Evolutionary conservation across 805 yeast genomes (phyloP).

Genomic region (Middelhovenomyces tepae): DNA sequence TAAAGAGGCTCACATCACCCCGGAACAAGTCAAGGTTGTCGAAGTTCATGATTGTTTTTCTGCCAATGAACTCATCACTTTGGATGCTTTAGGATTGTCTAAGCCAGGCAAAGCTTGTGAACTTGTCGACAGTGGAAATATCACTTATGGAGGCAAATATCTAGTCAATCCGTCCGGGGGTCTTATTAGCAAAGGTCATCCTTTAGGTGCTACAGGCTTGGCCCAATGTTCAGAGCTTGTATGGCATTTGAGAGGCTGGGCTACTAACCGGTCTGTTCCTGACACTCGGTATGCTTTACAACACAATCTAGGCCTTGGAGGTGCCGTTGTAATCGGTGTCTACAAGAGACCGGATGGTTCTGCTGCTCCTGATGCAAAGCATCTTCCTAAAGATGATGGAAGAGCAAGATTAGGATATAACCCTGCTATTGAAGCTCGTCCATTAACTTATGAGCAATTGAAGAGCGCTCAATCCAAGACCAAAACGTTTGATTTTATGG

Average conservation of each 20-base stretch:
- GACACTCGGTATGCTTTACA: conserved; percentile 16
- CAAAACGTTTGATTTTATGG: conserved; percentile 7
- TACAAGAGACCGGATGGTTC: conserved; percentile 17
- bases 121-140: conserved; percentile 17
- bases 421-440: conserved; percentile 19
- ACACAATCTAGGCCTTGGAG: conserved; percentile 21
- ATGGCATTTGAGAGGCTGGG: conserved; percentile 23
- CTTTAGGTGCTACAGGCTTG: conserved; percentile 22
- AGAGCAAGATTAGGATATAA: conserved; percentile 18
- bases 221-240: conserved; percentile 21
- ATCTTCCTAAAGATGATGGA: conserved; percentile 14
- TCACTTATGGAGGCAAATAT: conserved; percentile 20
- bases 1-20: conserved; percentile 14
- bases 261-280: conserved; percentile 18
- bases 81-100: conserved; percentile 19
- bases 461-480: conserved; percentile 11
- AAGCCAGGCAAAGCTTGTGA: conserved; percentile 19
- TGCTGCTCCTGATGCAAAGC: conserved; percentile 11
- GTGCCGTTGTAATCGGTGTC: conserved; percentile 19
- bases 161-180: conserved; percentile 22
- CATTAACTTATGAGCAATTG: conserved; percentile 9
- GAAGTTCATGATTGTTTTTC: conserved; percentile 23
- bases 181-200: conserved; percentile 21
- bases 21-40: conserved; percentile 20
- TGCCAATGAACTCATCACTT: conserved; percentile 19